Conservation (phyloP, 495 filamentous ascomycete genomes). For the Tuber aestivum region DNA sequence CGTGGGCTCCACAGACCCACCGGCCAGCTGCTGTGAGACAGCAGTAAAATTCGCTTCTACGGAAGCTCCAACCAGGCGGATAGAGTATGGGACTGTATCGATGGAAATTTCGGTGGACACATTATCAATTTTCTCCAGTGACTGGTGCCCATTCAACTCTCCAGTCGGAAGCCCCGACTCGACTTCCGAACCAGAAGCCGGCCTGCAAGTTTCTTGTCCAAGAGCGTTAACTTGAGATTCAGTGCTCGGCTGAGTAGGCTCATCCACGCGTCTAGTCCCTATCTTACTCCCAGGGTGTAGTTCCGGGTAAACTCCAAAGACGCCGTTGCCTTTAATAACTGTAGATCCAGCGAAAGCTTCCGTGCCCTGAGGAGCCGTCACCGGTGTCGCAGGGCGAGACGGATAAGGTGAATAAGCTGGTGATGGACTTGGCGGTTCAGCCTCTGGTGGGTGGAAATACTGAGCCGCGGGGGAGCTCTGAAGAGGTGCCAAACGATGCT, state of each 20-base stretch:
- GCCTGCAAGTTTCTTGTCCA: background rate
- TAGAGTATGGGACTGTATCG: background rate
- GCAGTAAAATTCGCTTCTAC: background rate
- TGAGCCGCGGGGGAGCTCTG: slow-evolving; percentile 10
- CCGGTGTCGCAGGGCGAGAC: slow-evolving; percentile 25
- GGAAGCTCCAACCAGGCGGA: background rate
- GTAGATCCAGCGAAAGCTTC: background rate
- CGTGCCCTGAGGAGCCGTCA: background rate
- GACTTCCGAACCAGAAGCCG: background rate
- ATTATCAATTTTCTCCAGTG: slow-evolving; percentile 4
- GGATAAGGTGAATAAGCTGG: slow-evolving; percentile 35
- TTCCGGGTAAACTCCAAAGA: background rate
- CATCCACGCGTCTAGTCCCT: background rate
- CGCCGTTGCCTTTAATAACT: background rate
- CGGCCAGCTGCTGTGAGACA: background rate
- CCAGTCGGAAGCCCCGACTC: background rate
- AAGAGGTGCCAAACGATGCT: background rate
- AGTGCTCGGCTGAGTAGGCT: background rate
- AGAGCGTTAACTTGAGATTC: background rate
- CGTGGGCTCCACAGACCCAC: background rate
- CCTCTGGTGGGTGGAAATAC: slow-evolving; percentile 9
- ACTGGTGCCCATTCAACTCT: background rate
- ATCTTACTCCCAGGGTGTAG: background rate
- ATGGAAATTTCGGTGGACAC: background rate
- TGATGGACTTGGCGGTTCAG: slow-evolving; percentile 25